These are phyloP conservation scores for Parathielavia appendiculata DNA, from an alignment of 495 filamentous ascomycete species.

Conservation along the genomic window DNA sequence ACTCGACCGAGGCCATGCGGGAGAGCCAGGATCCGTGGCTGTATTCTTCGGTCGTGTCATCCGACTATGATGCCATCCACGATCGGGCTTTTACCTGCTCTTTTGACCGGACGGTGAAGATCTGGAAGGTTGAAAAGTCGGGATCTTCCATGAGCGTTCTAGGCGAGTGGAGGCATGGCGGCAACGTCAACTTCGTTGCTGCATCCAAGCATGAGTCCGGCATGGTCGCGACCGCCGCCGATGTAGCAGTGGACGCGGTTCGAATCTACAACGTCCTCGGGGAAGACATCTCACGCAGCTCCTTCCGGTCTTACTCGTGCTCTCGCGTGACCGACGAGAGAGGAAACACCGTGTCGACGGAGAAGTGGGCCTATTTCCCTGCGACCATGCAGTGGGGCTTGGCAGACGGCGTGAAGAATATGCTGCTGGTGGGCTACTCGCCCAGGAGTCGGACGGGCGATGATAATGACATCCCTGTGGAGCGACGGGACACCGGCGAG, in stretches of 20 bases:
- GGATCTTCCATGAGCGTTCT: constrained; percentile 36
- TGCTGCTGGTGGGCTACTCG: constrained; percentile 73
- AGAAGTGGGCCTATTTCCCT: constrained; percentile 58
- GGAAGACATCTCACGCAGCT: constrained; percentile 29
- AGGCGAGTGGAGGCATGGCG: constrained; percentile 57
- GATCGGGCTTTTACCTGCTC: constrained; percentile 67
- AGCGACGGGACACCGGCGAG: constrained; percentile 54
- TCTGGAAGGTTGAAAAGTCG: constrained; percentile 56
- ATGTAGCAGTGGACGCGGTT: constrained; percentile 43
- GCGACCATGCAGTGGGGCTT: constrained; percentile 71
- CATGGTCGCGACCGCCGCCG: constrained; percentile 49
- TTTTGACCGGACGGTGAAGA: constrained; percentile 73
- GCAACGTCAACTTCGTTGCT: constrained; percentile 66
- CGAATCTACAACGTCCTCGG: constrained; percentile 44
- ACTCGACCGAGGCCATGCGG: constrained; percentile 52
- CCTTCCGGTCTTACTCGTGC: constrained; percentile 40
- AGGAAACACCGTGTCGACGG: constrained; percentile 37
- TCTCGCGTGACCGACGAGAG: constrained; percentile 43
- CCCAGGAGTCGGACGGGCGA: constrained; percentile 50
- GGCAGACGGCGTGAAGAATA: constrained; percentile 42
- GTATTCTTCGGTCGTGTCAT: constrained; percentile 71
- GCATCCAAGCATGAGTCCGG: constrained; percentile 44
- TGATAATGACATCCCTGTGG: constrained; percentile 52
- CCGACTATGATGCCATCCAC: constrained; percentile 59
- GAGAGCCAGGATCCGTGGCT: constrained; percentile 63